Evolutionary conservation across 805 yeast species (phyloP).

Genomic region (Suhomyces vadensis): DNA sequence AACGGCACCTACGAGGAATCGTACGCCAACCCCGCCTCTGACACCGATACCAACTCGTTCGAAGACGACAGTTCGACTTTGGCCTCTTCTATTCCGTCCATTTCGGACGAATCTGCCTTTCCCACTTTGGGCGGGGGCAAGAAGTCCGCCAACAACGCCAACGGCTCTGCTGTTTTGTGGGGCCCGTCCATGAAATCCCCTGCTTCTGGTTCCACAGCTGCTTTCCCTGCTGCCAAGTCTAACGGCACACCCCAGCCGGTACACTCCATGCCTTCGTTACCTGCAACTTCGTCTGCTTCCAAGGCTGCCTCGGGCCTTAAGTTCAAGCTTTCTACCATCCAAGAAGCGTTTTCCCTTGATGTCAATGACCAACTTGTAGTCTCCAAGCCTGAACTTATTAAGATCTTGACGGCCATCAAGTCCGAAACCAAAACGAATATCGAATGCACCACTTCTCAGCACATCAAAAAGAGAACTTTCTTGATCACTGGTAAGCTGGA

Average conservation of each 20-base stretch:
- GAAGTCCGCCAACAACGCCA: slow-evolving; percentile 21
- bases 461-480: slow-evolving; percentile 77
- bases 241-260: slow-evolving; percentile 12
- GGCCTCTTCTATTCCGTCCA: slow-evolving; percentile 27
- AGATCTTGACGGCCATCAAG: slow-evolving; percentile 64
- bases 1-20: slow-evolving; percentile 22
- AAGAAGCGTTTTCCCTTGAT: slow-evolving; percentile 77
- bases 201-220: slow-evolving; percentile 17
- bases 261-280: slow-evolving; percentile 18
- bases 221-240: slow-evolving; percentile 20
- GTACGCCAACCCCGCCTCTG: slow-evolving; percentile 14
- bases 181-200: slow-evolving; percentile 35
- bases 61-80: slow-evolving; percentile 11
- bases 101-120: slow-evolving; percentile 57
- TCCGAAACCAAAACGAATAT: slow-evolving; percentile 62
- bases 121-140: slow-evolving; percentile 65
- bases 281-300: slow-evolving; percentile 15
- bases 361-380: slow-evolving; percentile 66
- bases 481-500: slow-evolving; percentile 74
- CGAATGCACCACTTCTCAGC: slow-evolving; percentile 79
- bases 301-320: slow-evolving; percentile 25
- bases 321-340: slow-evolving; percentile 56
- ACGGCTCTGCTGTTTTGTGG: slow-evolving; percentile 41
- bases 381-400: slow-evolving; percentile 64
- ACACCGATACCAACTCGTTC: slow-evolving; percentile 13